Percentiles rank a stretch among this genome's conserved stretches.
Conservation (phyloP, 805 yeast genomes). For the Wickerhamomyces sydowiorum region DNA sequence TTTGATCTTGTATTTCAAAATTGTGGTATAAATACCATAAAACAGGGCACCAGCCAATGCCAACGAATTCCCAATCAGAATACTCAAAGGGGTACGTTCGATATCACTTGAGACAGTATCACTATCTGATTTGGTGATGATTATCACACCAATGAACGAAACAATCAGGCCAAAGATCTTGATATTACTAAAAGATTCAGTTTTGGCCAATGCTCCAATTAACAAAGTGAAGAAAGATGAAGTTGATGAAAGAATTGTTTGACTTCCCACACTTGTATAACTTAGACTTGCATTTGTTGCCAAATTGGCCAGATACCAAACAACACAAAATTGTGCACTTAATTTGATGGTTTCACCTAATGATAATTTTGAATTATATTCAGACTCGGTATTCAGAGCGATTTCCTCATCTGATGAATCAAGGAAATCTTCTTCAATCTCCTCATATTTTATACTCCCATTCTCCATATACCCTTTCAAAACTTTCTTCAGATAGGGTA, state of each 20-base stretch:
- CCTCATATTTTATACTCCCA: slow-evolving; percentile 21
- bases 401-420: slow-evolving; percentile 24
- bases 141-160: slow-evolving; percentile 71
- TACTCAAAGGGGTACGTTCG: slow-evolving; percentile 22
- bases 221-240: slow-evolving; percentile 88
- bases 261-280: slow-evolving; percentile 90
- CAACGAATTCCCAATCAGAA: slow-evolving; percentile 64
- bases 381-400: slow-evolving; percentile 11
- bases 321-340: slow-evolving; percentile 73
- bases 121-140: slow-evolving; percentile 67
- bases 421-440: slow-evolving; percentile 16
- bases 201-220: slow-evolving; percentile 65
- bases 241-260: slow-evolving; percentile 88
- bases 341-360: slow-evolving; percentile 63
- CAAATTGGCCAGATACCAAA: slow-evolving; percentile 90
- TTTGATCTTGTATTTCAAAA: slow-evolving; percentile 66
- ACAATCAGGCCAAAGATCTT: slow-evolving; percentile 68
- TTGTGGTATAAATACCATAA: slow-evolving; percentile 86
- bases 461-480: slow-evolving; percentile 21
- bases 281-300: slow-evolving; percentile 83
- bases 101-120: slow-evolving; percentile 14
- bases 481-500: slow-evolving; percentile 43
- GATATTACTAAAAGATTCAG: slow-evolving; percentile 59
- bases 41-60: slow-evolving; percentile 85
- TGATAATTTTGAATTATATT: slow-evolving; percentile 26